Evolutionary conservation across 1,284 basidiomycete species (phyloP), one percentile per base, ranked within the genome.

Genomic region (Sporisorium iseilematis-ciliati): DNA sequence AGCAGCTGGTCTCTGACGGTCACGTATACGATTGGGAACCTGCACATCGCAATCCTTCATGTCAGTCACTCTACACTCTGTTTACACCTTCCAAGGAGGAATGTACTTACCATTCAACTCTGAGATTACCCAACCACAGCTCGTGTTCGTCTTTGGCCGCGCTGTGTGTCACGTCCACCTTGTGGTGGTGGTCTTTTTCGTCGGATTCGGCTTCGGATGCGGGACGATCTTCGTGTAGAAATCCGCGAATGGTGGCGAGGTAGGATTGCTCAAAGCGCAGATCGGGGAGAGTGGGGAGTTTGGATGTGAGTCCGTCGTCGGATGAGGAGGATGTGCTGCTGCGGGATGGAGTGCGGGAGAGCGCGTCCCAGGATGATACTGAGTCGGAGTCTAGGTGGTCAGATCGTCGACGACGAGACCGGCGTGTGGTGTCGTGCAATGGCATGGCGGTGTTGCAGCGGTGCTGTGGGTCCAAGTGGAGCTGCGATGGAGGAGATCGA

Each of bases 181-280:
- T 63, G 56, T 70, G 72, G 23, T 69, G 57, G 33, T 64, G 66
- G 25, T 76, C 55, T 11, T 57, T 16, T 5, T 57, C 38, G 20
- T 48, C n/a, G 10, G 33, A 21, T 7, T 31, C 57, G 26, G 29
- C 33, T 40, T n/a, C n/a, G 6, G 21, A 35, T 14, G 14, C 43
- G 8, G 7, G 51, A 14, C n/a, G 70, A 2, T 61, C 62, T 57
- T 66, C 79, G 53, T 82, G 81, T 12, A 82, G 54, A 43, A 80
- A 78, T 4, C 53, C 56, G 4, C 79, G 61, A 18, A 82, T 74
- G 23, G 75, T 78, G 31, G 81, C 75, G 10, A 82, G 62, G 51
- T 81, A 82, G 16, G 71, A 77, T 49, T 81, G 78, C 60, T 82
- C 81, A 48, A 82, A 82, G 25, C 81, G 72, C 20, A 82, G 62